Conservation (phyloP, 257 asterid genomes). For the Penstemon eatonii region DNA sequence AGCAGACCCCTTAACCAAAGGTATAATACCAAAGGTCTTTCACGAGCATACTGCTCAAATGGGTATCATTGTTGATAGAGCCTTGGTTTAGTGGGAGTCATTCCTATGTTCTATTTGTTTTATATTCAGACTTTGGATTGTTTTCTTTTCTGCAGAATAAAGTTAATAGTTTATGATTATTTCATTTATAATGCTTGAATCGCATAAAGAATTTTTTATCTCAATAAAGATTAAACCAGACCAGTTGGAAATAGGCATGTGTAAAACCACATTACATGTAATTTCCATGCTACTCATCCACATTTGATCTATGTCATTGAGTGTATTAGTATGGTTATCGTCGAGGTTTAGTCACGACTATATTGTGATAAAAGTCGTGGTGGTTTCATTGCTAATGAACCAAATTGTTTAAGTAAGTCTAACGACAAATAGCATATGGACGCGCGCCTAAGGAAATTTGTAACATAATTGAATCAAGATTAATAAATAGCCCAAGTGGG, state of each 20-base stretch:
- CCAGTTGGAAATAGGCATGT: not conserved
- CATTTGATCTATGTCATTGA: not conserved
- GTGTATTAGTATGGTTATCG: not conserved
- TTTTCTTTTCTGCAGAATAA: not conserved
- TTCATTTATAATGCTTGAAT: not conserved
- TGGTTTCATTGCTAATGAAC: not conserved
- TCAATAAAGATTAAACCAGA: not conserved
- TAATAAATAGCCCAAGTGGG: too few relatives aligned
- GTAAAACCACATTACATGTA: not conserved
- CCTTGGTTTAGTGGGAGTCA: not conserved
- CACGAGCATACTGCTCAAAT: too few relatives aligned
- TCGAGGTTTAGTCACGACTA: not conserved
- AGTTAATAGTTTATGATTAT: too few relatives aligned
- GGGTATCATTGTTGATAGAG: not conserved
- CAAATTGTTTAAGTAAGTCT: not conserved
- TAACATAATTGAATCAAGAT: not conserved
- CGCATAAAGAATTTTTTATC: not conserved
- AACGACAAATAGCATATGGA: not conserved
- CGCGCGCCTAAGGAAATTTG: not conserved
- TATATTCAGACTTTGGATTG: not conserved
- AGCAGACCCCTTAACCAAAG: not conserved
- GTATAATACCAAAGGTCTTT: not conserved
- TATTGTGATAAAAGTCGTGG: not conserved
- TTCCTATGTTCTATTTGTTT: not conserved
- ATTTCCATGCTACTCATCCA: conserved; percentile 1